phyloP scores from a whole-genome alignment of 1,139 yeast species.

The Sugiyamaella novakii region DNA sequence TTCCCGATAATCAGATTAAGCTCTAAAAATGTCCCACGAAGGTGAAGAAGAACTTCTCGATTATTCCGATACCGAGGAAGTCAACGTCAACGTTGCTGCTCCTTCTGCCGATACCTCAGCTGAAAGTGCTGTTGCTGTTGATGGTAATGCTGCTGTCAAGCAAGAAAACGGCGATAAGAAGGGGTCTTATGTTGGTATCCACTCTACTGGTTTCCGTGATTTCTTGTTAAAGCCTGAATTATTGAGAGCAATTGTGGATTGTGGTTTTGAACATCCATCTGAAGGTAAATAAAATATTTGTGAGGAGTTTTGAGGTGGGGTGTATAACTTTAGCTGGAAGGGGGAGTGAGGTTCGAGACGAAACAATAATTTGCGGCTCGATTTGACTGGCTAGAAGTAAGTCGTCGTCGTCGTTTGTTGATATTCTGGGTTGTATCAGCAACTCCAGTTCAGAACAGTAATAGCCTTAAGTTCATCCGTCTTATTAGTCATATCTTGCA shows the following conservation, averaged over 20 bases:
- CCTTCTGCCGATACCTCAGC: slow-evolving; percentile 43
- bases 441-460: too few species aligned
- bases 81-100: slow-evolving; percentile 69
- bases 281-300: slow-evolving; percentile 63
- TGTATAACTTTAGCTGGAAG: background rate
- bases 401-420: too few species aligned
- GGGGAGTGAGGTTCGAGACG: background rate
- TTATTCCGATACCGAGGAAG: slow-evolving; percentile 97
- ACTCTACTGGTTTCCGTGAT: slow-evolving; percentile 98
- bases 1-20: too few species aligned
- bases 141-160: slow-evolving; percentile 39
- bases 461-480: too few species aligned
- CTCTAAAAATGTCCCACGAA: slow-evolving; percentile 67
- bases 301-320: background rate
- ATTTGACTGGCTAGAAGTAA: too few species aligned
- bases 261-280: slow-evolving; percentile 99
- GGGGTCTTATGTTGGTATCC: slow-evolving; percentile 97
- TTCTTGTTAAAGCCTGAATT: slow-evolving; percentile 94
- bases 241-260: slow-evolving; percentile 95
- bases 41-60: slow-evolving; percentile 99
- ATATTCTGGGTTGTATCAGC: background rate
- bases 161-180: slow-evolving; percentile 73
- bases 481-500: background rate
- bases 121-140: slow-evolving; percentile 33
- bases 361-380: background rate